Conservation (phyloP, 345 rosid genomes). For the Aquilaria malaccensis region DNA sequence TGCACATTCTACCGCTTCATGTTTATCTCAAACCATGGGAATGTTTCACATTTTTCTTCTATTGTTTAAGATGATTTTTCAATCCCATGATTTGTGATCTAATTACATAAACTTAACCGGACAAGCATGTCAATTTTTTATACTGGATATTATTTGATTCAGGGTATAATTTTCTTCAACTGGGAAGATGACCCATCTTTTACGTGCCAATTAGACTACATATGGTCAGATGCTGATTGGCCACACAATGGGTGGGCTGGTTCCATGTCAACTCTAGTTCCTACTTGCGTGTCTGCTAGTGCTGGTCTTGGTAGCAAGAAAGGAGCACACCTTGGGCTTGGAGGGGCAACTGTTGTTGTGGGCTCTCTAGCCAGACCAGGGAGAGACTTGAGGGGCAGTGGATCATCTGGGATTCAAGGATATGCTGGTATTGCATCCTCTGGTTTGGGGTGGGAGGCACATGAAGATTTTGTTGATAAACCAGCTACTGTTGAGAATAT, state of each 20-base stretch:
- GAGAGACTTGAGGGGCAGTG: slow-evolving; percentile 42
- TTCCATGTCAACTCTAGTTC: slow-evolving; percentile 66
- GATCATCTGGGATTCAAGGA: slow-evolving; percentile 54
- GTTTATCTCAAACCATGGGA: background rate
- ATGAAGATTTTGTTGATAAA: slow-evolving; percentile 61
- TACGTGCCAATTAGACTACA: slow-evolving; percentile 36
- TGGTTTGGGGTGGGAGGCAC: slow-evolving; percentile 77
- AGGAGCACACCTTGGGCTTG: slow-evolving; percentile 73
- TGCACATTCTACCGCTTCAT: too few species aligned
- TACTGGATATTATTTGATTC: slow-evolving; percentile 20
- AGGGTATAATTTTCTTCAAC: slow-evolving; percentile 79
- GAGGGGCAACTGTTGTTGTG: slow-evolving; percentile 59
- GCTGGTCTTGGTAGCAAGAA: slow-evolving; percentile 65
- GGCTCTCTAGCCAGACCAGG: slow-evolving; percentile 42
- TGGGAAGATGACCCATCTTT: slow-evolving; percentile 42
- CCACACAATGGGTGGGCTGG: slow-evolving; percentile 87
- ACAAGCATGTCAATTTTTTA: background rate
- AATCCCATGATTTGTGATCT: background rate
- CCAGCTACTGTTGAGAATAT: slow-evolving; percentile 67
- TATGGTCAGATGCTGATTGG: slow-evolving; percentile 86
- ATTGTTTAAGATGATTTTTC: background rate
- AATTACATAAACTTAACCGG: too few species aligned
- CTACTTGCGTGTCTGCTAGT: slow-evolving; percentile 66
- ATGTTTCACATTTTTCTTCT: background rate
- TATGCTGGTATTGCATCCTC: slow-evolving; percentile 64